phyloP scores from a whole-genome alignment of 768 basidiomycete species.

The Mrakia hoshinonis region DNA sequence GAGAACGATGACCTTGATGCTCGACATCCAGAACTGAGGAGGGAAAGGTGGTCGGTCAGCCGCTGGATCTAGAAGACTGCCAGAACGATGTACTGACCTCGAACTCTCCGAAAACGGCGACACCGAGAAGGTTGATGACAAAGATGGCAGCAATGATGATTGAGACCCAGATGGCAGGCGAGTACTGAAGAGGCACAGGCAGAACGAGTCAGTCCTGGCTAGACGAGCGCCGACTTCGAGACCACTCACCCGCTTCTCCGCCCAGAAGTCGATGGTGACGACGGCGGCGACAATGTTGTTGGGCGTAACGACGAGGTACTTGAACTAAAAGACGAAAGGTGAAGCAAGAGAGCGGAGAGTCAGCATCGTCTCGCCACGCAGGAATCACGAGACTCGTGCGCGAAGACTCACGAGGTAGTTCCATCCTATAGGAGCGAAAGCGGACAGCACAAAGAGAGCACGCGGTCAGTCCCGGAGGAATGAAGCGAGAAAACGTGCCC shows the following conservation, averaged over 20 bases:
- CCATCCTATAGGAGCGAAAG: constrained; percentile 40
- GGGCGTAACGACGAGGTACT: constrained; percentile 52
- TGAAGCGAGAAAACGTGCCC: background rate
- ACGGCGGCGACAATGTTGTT: constrained; percentile 57
- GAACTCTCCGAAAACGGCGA: constrained; percentile 60
- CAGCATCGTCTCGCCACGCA: background rate
- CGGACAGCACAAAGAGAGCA: background rate
- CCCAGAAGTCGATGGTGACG: constrained; percentile 49
- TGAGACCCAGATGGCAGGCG: constrained; percentile 53
- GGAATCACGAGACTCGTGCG: no score
- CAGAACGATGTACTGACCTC: background rate
- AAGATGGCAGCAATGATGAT: constrained; percentile 48
- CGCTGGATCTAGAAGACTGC: background rate
- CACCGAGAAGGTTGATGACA: constrained; percentile 52
- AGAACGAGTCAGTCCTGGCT: no score
- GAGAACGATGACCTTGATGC: constrained; percentile 25
- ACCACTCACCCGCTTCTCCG: no score
- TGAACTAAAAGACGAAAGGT: constrained; percentile 13
- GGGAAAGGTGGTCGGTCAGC: background rate
- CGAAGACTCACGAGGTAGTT: constrained; percentile 47
- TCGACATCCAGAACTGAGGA: constrained; percentile 48
- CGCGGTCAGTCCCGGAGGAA: background rate
- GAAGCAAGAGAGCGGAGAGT: background rate
- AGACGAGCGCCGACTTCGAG: no score
- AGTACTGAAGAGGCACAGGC: constrained; percentile 28